These are phyloP conservation scores for Pythium biforme DNA, from an alignment of 352 stramenopile species.

Conservation along the genomic window DNA sequence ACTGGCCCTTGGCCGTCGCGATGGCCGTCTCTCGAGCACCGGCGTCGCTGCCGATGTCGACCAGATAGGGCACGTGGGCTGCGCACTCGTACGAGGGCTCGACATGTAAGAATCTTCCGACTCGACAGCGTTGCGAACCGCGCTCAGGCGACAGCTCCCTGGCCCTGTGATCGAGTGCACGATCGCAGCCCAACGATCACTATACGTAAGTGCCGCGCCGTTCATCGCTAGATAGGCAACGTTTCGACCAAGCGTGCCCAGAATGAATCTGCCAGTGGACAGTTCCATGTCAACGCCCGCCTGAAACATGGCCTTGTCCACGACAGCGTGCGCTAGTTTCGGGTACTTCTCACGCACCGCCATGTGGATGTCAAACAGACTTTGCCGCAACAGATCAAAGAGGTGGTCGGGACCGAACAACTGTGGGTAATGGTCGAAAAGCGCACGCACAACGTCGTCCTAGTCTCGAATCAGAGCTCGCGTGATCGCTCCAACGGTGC, in stretches of 20 bases:
- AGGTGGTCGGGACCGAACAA: not conserved
- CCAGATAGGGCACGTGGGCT: not conserved
- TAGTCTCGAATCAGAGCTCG: not conserved
- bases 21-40: not conserved
- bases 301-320: not conserved
- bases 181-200: not conserved
- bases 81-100: too few species aligned
- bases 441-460: not conserved
- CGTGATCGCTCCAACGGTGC: not conserved
- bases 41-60: not conserved
- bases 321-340: not conserved
- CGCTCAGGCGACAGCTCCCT: not conserved
- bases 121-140: not conserved
- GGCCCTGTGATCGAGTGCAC: not conserved
- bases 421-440: not conserved
- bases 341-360: not conserved
- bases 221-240: not conserved
- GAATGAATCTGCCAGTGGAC: not conserved
- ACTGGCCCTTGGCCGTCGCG: not conserved
- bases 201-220: not conserved
- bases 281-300: not conserved
- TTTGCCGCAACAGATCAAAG: not conserved
- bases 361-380: not conserved
- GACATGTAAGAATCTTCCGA: too few species aligned
- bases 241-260: not conserved